These are phyloP conservation scores for Calocera cornea DNA, from an alignment of 768 basidiomycete genomes.

Conservation along the genomic window DNA sequence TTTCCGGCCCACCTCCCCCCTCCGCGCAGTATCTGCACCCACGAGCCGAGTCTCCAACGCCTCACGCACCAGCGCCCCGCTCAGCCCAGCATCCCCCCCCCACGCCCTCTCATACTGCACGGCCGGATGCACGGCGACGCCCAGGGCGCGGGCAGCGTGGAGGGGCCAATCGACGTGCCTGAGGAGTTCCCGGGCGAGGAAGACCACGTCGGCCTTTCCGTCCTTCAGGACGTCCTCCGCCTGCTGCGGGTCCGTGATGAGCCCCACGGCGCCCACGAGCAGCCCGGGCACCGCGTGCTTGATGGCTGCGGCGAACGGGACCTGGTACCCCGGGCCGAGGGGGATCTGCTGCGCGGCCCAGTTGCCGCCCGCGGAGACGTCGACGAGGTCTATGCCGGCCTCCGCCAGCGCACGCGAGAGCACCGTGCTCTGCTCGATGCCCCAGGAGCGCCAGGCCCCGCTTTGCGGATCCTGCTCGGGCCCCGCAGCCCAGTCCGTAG, in stretches of 20 bases:
- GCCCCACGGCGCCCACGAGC: slow-evolving; percentile 50
- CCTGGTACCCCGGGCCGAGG: slow-evolving; percentile 49
- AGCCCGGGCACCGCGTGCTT: slow-evolving; percentile 47
- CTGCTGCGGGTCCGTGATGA: slow-evolving; percentile 51
- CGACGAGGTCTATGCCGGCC: slow-evolving; percentile 62
- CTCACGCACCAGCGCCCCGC: not conserved
- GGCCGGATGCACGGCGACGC: slow-evolving; percentile 50
- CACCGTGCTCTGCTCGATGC: slow-evolving; percentile 58
- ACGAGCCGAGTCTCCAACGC: too few species aligned
- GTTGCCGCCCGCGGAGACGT: slow-evolving; percentile 56
- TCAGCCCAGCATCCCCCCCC: slow-evolving; percentile 26
- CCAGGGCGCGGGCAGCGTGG: slow-evolving; percentile 46
- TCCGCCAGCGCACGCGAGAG: slow-evolving; percentile 42
- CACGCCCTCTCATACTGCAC: slow-evolving; percentile 59
- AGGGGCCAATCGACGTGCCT: slow-evolving; percentile 54
- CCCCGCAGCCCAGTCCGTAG: slow-evolving; percentile 48
- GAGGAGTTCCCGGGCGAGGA: slow-evolving; percentile 53
- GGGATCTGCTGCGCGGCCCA: slow-evolving; percentile 46
- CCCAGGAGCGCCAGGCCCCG: slow-evolving; percentile 55
- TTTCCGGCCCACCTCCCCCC: too few species aligned
- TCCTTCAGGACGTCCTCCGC: slow-evolving; percentile 52
- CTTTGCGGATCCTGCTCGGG: slow-evolving; percentile 42
- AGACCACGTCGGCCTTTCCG: slow-evolving; percentile 55
- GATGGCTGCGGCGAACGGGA: slow-evolving; percentile 51
- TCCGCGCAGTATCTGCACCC: too few species aligned